These are phyloP conservation scores for Leptographium radiaticola DNA, from an alignment of 2,329 filamentous ascomycete species.

Conservation along the genomic window DNA sequence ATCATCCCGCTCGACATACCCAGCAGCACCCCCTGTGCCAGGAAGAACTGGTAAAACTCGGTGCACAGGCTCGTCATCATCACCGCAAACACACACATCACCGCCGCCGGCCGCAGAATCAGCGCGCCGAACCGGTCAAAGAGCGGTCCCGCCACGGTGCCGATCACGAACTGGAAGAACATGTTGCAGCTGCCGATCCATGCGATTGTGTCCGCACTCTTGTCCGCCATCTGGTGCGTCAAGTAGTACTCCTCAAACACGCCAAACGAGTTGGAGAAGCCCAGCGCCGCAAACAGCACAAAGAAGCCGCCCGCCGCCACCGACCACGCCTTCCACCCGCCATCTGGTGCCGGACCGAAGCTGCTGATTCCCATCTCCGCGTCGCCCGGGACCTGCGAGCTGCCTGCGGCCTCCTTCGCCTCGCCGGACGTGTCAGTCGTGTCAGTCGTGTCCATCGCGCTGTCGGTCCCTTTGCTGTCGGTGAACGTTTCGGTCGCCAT, in stretches of 20 bases:
- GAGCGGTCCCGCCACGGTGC: constrained; percentile 18
- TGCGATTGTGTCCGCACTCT: constrained; percentile 19
- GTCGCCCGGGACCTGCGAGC: neutral
- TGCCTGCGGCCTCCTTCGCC: no score
- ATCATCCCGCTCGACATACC: constrained; percentile 21
- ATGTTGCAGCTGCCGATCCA: constrained; percentile 27
- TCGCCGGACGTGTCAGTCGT: no score
- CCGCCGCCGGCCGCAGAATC: constrained; percentile 39
- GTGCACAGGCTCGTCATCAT: constrained; percentile 26
- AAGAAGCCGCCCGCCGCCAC: constrained; percentile 13
- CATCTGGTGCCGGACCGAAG: constrained; percentile 10
- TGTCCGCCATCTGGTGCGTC: constrained; percentile 17
- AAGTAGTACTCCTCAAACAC: constrained; percentile 23
- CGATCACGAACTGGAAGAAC: constrained; percentile 18
- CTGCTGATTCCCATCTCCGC: constrained; percentile 16
- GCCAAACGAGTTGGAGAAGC: constrained; percentile 25
- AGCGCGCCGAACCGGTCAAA: constrained; percentile 25
- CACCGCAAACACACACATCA: constrained; percentile 30
- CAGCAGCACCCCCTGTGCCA: constrained; percentile 24
- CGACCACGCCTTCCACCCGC: constrained; percentile 18
- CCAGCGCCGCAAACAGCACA: constrained; percentile 20
- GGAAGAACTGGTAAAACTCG: constrained; percentile 27
- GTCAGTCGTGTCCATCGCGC: neutral
- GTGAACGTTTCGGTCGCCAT: neutral
- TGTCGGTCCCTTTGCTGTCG: neutral